A percentile compares a stretch with the other conserved stretches of the same genome.
Evolutionary conservation across 73 alveolate genomes (phyloP).

Genomic region (Uronychia setigera): DNA sequence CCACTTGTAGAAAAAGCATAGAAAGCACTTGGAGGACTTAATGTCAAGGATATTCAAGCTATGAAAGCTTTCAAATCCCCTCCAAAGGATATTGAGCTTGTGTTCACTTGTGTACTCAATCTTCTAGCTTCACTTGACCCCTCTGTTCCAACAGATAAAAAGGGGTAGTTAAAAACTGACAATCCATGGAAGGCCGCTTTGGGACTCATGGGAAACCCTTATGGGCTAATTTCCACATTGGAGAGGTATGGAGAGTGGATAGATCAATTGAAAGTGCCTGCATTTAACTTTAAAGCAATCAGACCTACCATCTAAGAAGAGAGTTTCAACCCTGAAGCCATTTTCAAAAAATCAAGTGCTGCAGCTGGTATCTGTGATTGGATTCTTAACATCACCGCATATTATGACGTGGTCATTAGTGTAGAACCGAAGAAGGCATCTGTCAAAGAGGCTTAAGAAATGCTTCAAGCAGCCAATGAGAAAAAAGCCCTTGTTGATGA

Average conservation of each 20-base stretch:
- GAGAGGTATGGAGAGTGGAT: slow-evolving; percentile 77
- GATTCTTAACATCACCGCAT: slow-evolving; percentile 93
- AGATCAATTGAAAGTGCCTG: slow-evolving; percentile 78
- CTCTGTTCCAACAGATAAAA: slow-evolving; percentile 73
- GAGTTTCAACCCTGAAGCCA: slow-evolving; percentile 76
- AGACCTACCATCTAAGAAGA: slow-evolving; percentile 67
- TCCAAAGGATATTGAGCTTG: slow-evolving; percentile 64
- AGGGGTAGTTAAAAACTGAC: slow-evolving; percentile 66
- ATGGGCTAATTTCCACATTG: slow-evolving; percentile 60
- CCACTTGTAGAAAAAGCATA: slow-evolving; percentile 96
- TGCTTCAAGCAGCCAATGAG: slow-evolving; percentile 94
- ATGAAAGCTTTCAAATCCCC: slow-evolving; percentile 94
- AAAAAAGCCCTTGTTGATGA: slow-evolving; percentile 93
- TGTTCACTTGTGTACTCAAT: slow-evolving; percentile 76
- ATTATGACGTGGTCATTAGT: slow-evolving; percentile 97
- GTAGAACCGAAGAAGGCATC: slow-evolving; percentile 99
- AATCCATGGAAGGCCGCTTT: slow-evolving; percentile 86
- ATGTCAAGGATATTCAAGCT: slow-evolving; percentile 91
- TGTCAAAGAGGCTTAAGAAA: slow-evolving; percentile 90
- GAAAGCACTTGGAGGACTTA: slow-evolving; percentile 91
- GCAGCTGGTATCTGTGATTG: slow-evolving; percentile 94
- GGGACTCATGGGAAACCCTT: slow-evolving; percentile 86
- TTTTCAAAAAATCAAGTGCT: slow-evolving; percentile 77
- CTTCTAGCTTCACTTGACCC: slow-evolving; percentile 64
- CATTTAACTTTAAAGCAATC: slow-evolving; percentile 78